Evolutionary conservation across 2,329 filamentous ascomycete species (phyloP).

Genomic region (Metarhizium rileyi): DNA sequence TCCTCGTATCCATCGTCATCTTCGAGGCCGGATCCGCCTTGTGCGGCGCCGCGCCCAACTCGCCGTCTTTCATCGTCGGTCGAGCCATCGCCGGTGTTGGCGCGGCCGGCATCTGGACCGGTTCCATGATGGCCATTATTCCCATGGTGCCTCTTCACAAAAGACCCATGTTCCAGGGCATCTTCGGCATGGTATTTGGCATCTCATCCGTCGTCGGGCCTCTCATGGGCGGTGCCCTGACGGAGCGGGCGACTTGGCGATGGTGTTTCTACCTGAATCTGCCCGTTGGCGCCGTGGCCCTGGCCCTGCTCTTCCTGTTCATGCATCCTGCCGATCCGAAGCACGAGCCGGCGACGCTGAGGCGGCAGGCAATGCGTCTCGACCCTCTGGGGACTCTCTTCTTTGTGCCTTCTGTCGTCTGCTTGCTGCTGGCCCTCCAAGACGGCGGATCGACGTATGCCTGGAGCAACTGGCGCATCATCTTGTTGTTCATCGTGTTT

Average conservation of each 20-base stretch:
- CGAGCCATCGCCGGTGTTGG: conserved; percentile 48
- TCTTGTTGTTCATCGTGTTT: conserved; percentile 44
- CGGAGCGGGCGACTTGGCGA: conserved; percentile 37
- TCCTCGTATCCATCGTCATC: conserved; percentile 36
- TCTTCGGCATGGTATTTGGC: conserved; percentile 48
- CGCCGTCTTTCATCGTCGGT: conserved; percentile 44
- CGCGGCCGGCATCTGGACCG: conserved; percentile 47
- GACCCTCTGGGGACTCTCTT: conserved; percentile 51
- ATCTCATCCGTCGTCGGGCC: conserved; percentile 43
- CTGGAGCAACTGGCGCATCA: conserved; percentile 43
- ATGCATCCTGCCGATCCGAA: conserved; percentile 31
- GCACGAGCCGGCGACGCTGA: conserved; percentile 20
- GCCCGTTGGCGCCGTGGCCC: conserved; percentile 42
- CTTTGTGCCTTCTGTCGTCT: conserved; percentile 50
- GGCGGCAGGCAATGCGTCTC: conserved; percentile 39
- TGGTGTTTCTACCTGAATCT: conserved; percentile 54
- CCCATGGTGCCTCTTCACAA: conserved; percentile 50
- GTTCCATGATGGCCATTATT: conserved; percentile 46
- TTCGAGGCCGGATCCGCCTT: conserved; percentile 46
- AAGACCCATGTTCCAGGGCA: conserved; percentile 46
- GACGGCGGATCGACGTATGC: conserved; percentile 48
- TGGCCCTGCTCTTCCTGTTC: conserved; percentile 38
- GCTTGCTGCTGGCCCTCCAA: conserved; percentile 51
- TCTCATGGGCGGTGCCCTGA: conserved; percentile 44
- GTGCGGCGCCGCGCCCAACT: conserved; percentile 45